These are phyloP conservation scores for Chaetomium sp. DNA, from an alignment of 2,329 filamentous ascomycete species.

Conservation along the genomic window DNA sequence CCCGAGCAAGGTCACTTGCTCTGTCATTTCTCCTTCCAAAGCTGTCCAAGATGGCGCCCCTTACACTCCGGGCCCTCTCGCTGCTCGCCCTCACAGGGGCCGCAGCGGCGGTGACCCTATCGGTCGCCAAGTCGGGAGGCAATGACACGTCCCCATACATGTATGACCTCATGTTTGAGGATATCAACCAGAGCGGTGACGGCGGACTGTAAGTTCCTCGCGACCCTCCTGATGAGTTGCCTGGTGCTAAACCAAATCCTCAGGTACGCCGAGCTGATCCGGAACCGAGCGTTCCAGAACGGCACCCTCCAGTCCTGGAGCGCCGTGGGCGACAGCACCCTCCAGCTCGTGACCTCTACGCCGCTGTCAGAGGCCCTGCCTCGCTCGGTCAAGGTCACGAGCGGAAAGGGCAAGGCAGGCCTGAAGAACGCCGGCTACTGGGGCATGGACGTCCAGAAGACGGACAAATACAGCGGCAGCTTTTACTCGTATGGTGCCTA, in stretches of 20 bases:
- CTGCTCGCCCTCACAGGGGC: conserved; percentile 12
- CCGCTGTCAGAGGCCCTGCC: conserved; percentile 14
- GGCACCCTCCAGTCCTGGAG: conserved; percentile 4
- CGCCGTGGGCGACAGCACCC: neutral
- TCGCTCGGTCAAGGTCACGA: conserved; percentile 12
- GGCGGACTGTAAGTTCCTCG: conserved; percentile 13
- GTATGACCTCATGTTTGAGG: conserved; percentile 34
- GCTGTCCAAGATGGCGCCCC: conserved; percentile 7
- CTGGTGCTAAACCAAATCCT: neutral
- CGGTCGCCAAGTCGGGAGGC: conserved; percentile 24
- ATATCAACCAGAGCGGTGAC: conserved; percentile 22
- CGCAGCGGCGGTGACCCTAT: conserved; percentile 9
- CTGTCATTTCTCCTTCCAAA: neutral
- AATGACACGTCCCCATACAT: conserved; percentile 24
- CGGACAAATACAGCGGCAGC: conserved; percentile 13
- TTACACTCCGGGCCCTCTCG: conserved; percentile 15
- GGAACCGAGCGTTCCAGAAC: conserved; percentile 19
- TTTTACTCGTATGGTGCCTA: conserved; percentile 11
- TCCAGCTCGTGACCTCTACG: conserved; percentile 6
- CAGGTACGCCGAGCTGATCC: conserved; percentile 21
- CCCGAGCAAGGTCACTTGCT: neutral
- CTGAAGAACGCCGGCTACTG: conserved; percentile 16
- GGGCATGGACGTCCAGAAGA: conserved; percentile 20
- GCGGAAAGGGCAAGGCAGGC: conserved; percentile 5
- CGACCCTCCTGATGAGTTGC: neutral